Evolutionary conservation across 495 filamentous ascomycete species (phyloP).

Genomic region (Daldinia caldariorum): DNA sequence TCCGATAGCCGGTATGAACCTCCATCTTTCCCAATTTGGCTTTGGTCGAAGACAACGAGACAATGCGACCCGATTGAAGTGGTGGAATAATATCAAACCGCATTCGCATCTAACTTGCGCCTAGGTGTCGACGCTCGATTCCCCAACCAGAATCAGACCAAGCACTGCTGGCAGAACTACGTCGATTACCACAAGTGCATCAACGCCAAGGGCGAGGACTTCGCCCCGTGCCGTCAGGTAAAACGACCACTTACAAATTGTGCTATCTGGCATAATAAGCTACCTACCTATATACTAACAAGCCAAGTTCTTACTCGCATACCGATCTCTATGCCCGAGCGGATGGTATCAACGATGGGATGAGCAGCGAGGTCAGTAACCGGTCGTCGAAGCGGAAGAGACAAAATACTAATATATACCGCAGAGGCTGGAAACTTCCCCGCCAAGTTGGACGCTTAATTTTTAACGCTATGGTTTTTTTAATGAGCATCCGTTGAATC

Average conservation of each 20-base stretch:
- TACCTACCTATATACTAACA: constrained; percentile 27
- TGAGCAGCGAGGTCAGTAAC: constrained; percentile 86
- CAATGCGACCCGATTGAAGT: constrained; percentile 15
- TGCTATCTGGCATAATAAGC: background rate
- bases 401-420: constrained; percentile 37
- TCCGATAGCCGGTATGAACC: constrained; percentile 60
- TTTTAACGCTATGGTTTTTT: constrained; percentile 49
- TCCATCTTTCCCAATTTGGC: constrained; percentile 13
- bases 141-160: constrained; percentile 95
- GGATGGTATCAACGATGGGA: constrained; percentile 97
- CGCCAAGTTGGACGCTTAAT: constrained; percentile 65
- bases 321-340: constrained; percentile 95
- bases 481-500: constrained; percentile 27
- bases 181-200: constrained; percentile 99
- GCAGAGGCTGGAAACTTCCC: constrained; percentile 94
- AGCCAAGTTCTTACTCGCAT: constrained; percentile 89
- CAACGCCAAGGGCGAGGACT: constrained; percentile 98
- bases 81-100: background rate
- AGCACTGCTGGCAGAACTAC: constrained; percentile 98
- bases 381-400: constrained; percentile 4
- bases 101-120: constrained; percentile 35
- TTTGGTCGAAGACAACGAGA: constrained; percentile 21
- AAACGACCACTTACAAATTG: constrained; percentile 9
- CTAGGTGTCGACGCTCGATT: constrained; percentile 98
- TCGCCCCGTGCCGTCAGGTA: constrained; percentile 97